phyloP scores from a whole-genome alignment of 352 stramenopile genomes.

The Phytophthora pistaciae region DNA sequence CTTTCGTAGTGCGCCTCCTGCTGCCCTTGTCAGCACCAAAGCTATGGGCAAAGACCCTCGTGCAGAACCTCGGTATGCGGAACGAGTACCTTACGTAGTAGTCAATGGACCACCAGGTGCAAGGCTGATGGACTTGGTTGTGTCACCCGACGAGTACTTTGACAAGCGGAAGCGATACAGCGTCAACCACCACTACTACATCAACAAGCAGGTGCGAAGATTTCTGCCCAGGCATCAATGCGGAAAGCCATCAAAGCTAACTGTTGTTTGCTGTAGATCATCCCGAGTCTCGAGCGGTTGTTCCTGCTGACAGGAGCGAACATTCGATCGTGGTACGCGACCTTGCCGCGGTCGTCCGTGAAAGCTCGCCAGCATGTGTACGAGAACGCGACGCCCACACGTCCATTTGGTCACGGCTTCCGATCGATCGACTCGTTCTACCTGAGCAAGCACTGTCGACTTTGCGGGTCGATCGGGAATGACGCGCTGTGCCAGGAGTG shows the following conservation, averaged over 20 bases:
- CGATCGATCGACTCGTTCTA: constrained; percentile 88
- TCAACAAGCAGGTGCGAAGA: constrained; percentile 83
- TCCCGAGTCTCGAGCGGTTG: constrained; percentile 88
- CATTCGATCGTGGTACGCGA: constrained; percentile 76
- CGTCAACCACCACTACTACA: constrained; percentile 96
- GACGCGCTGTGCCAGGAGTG: constrained; percentile 65
- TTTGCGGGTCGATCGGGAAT: constrained; percentile 75
- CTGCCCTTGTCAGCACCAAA: constrained; percentile 82
- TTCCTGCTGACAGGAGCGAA: constrained; percentile 85
- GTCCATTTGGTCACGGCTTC: constrained; percentile 27
- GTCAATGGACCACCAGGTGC: constrained; percentile 88
- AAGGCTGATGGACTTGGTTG: constrained; percentile 91
- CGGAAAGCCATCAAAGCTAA: constrained; percentile 7
- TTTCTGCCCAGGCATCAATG: neutral
- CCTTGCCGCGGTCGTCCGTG: constrained; percentile 61
- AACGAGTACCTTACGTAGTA: constrained; percentile 93
- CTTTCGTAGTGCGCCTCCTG: constrained; percentile 71
- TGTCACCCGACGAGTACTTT: constrained; percentile 80
- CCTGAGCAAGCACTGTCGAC: constrained; percentile 80
- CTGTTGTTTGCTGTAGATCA: constrained; percentile 46
- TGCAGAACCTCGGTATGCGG: constrained; percentile 82
- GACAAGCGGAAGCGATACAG: constrained; percentile 50
- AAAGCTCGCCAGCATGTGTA: constrained; percentile 62
- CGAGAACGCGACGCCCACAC: constrained; percentile 17
- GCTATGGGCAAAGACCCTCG: constrained; percentile 82